Conservation (phyloP, 2,329 filamentous ascomycete genomes). For the Ceratocystis cubensis region DNA sequence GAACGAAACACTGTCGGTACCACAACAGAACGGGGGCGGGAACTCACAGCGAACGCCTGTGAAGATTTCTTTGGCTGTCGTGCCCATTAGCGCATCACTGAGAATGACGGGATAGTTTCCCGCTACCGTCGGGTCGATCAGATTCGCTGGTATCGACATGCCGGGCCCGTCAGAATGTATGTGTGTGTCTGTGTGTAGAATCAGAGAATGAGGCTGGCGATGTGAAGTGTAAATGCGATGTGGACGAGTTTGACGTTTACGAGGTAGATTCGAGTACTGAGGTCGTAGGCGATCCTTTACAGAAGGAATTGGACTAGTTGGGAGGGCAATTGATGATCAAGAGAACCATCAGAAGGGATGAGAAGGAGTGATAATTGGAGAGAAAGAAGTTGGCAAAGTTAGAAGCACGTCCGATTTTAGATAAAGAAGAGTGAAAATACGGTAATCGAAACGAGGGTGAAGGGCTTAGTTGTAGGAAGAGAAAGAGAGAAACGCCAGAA, state of each 20-base stretch:
- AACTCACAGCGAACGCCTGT: conserved; percentile 46
- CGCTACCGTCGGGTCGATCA: conserved; percentile 47
- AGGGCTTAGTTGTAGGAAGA: not conserved
- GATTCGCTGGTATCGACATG: conserved; percentile 13
- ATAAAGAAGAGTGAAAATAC: not conserved
- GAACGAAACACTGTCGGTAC: not conserved
- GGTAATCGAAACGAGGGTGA: not conserved
- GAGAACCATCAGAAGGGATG: conserved; percentile 1
- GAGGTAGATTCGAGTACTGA: not conserved
- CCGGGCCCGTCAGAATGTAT: not conserved
- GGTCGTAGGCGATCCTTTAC: not conserved
- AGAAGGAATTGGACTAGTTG: conserved; percentile 8
- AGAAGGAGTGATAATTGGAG: not conserved
- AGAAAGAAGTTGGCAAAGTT: not conserved
- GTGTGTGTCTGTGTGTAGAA: not conserved
- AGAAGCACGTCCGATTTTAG: not conserved
- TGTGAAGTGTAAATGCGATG: not conserved
- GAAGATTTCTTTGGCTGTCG: conserved; percentile 44
- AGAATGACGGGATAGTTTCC: conserved; percentile 52
- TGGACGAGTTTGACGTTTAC: not conserved
- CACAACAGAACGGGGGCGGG: conserved; percentile 8
- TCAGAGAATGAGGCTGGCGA: not conserved
- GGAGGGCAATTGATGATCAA: not conserved
- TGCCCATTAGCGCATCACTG: conserved; percentile 48
- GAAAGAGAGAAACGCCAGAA: not conserved